Evolutionary conservation across 139 green algal species (phyloP).

Genomic region (Deuterostichococcus epilithicus): DNA sequence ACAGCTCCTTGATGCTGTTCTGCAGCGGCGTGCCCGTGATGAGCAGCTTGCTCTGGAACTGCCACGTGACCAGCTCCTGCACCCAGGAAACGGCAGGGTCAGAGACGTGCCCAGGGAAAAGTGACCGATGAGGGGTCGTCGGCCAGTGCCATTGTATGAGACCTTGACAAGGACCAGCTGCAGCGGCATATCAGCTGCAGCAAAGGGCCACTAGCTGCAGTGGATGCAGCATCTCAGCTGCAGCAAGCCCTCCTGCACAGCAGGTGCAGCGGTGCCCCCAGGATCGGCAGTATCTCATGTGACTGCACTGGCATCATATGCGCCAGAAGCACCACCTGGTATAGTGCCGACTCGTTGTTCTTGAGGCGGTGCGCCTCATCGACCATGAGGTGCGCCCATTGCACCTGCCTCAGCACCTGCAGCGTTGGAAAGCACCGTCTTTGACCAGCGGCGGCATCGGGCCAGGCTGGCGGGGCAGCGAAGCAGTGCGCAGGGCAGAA

Average conservation of each 20-base stretch:
- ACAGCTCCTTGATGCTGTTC: conserved; percentile 78
- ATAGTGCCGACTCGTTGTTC: conserved; percentile 84
- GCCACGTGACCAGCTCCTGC: conserved; percentile 58
- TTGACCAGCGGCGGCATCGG: background rate
- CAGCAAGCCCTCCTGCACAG: too few species aligned
- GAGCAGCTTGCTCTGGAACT: conserved; percentile 85
- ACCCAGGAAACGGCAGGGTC: background rate
- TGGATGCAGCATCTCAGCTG: too few species aligned
- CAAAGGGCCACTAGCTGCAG: too few species aligned
- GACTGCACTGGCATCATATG: background rate
- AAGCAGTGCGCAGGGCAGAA: background rate
- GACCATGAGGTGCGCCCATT: conserved; percentile 85
- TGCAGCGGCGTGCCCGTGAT: conserved; percentile 58
- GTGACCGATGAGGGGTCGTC: too few species aligned
- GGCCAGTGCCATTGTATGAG: too few species aligned
- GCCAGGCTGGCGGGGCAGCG: background rate
- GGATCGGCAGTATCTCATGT: background rate
- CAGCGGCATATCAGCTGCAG: too few species aligned
- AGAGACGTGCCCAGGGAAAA: background rate
- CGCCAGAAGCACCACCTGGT: conserved; percentile 40
- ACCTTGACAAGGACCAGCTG: too few species aligned
- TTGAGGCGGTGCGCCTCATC: conserved; percentile 88
- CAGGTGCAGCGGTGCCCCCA: too few species aligned
- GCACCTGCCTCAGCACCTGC: conserved; percentile 29
- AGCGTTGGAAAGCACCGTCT: background rate